phyloP scores from a whole-genome alignment of 2,329 filamentous ascomycete genomes.

The Phaeosphaeria sp. region DNA sequence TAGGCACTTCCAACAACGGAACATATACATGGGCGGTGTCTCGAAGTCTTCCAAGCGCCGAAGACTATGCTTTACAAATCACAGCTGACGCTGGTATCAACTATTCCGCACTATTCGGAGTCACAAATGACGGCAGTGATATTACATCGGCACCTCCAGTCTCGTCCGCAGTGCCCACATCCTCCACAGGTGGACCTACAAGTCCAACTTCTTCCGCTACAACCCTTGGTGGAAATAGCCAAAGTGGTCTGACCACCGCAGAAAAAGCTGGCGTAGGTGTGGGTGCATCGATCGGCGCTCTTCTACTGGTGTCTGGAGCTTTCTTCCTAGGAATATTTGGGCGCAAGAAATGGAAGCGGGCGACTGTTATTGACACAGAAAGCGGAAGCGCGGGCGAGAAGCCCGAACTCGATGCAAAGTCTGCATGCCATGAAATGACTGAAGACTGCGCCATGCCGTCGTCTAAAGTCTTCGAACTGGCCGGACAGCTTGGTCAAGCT shows the following conservation, averaged over 20 bases:
- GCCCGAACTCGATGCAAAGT: not conserved
- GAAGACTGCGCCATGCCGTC: not conserved
- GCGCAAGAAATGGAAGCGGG: not conserved
- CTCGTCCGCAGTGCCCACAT: too few relatives aligned
- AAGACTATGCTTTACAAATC: not conserved
- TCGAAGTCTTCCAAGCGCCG: not conserved
- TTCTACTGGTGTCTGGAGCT: not conserved
- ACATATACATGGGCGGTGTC: not conserved
- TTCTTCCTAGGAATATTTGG: not conserved
- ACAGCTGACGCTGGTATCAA: not conserved
- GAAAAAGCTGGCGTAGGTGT: constrained; percentile 1
- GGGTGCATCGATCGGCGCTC: not conserved
- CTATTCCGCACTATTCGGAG: not conserved
- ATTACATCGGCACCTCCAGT: not conserved
- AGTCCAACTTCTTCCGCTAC: not conserved
- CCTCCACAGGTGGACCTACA: not conserved
- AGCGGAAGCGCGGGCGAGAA: not conserved
- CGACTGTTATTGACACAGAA: not conserved
- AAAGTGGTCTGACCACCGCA: not conserved
- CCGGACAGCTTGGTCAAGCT: not conserved
- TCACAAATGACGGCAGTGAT: not conserved
- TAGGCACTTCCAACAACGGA: not conserved
- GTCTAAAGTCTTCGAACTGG: not conserved
- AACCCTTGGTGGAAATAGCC: not conserved
- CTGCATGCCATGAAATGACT: not conserved